These are phyloP conservation scores for Mycena citricolor DNA, from an alignment of 1,284 basidiomycete genomes.

Conservation along the genomic window DNA sequence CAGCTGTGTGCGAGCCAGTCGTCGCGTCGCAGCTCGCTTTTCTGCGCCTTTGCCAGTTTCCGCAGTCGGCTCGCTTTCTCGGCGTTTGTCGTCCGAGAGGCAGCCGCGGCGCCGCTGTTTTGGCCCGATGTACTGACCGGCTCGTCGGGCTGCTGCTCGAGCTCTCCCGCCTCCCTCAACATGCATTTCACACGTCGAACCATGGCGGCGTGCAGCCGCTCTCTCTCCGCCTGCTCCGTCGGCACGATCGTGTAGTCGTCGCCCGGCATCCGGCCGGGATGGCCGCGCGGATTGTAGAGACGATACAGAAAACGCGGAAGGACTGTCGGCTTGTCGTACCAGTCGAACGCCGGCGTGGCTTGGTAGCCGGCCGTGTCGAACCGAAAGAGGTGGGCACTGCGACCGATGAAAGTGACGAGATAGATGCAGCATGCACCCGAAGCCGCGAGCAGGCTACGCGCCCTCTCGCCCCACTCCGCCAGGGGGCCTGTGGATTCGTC, in stretches of 20 bases:
- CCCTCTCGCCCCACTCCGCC: too few species aligned
- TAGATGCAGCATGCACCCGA: slow-evolving; percentile 1
- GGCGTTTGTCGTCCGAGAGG: background rate
- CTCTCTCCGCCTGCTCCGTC: background rate
- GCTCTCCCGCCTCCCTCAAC: too few species aligned
- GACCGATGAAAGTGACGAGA: slow-evolving; percentile 6
- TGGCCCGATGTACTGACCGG: too few species aligned
- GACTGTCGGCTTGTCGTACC: background rate
- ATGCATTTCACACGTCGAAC: too few species aligned
- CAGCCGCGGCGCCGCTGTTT: background rate
- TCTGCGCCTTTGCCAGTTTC: background rate
- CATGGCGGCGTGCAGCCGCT: background rate
- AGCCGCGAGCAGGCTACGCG: slow-evolving; percentile 11
- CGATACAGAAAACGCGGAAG: background rate
- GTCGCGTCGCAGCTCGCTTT: too few species aligned
- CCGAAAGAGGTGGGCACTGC: background rate
- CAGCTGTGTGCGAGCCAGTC: too few species aligned
- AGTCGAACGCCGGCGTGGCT: background rate
- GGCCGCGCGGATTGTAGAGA: background rate
- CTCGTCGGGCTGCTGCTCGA: too few species aligned
- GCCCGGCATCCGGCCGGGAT: background rate
- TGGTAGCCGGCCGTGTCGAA: background rate
- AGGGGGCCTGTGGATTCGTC: too few species aligned
- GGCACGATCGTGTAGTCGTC: background rate
- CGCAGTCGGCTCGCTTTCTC: background rate